Evolutionary conservation across 1,139 yeast genomes (phyloP).

Genomic region (Geotrichum bryndzae): DNA sequence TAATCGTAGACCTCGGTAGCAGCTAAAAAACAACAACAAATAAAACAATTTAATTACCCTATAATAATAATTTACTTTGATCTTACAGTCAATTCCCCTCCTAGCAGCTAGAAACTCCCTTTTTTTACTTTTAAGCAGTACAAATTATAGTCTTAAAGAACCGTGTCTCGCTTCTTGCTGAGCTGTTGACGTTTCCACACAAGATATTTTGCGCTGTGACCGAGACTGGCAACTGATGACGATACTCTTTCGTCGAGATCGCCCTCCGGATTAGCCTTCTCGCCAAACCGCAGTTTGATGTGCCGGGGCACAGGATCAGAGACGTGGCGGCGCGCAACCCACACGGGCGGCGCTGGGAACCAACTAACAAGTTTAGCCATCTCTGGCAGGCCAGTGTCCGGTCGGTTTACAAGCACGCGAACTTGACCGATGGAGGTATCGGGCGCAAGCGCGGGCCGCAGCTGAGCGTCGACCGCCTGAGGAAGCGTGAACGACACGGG

Average conservation of each 20-base stretch:
- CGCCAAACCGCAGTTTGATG: constrained; percentile 7
- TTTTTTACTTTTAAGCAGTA: neutral
- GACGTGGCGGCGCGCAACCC: constrained; percentile 47
- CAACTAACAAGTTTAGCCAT: constrained; percentile 48
- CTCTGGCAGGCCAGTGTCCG: constrained; percentile 14
- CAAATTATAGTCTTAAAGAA: neutral
- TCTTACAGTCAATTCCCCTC: neutral
- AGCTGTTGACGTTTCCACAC: constrained; percentile 49
- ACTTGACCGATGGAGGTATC: constrained; percentile 12
- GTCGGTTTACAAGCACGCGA: constrained; percentile 9
- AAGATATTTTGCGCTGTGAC: constrained; percentile 65
- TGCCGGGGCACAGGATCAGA: constrained; percentile 24
- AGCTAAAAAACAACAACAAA: no score
- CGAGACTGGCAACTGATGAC: constrained; percentile 35
- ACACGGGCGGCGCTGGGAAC: constrained; percentile 76
- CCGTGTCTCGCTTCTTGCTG: constrained; percentile 1
- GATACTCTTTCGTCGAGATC: constrained; percentile 25
- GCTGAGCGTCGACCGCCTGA: constrained; percentile 22
- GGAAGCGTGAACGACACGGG: constrained; percentile 30
- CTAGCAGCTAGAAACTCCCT: neutral
- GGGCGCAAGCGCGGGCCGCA: constrained; percentile 19
- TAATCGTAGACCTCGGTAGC: no score
- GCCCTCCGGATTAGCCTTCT: constrained; percentile 16
- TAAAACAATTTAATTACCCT: no score
- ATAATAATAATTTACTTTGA: neutral